phyloP scores from a whole-genome alignment of 2,329 filamentous ascomycete genomes.

The Stemphylium beticola region DNA sequence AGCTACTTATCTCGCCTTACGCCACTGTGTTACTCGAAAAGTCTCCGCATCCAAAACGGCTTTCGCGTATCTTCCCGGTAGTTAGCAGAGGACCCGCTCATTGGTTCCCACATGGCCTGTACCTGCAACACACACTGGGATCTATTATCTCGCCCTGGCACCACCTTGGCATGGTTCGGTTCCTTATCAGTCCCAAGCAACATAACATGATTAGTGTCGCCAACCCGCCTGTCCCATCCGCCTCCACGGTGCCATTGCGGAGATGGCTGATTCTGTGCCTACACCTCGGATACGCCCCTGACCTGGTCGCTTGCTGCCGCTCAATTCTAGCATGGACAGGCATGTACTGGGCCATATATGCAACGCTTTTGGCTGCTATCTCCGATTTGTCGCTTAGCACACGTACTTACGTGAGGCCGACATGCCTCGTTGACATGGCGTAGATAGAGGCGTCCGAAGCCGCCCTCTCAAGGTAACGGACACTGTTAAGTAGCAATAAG shows the following conservation, averaged over 20 bases:
- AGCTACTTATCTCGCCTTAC: constrained; percentile 18
- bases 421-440: constrained; percentile 1
- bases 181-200: constrained; percentile 19
- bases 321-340: neutral
- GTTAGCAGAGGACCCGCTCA: constrained; percentile 6
- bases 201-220: constrained; percentile 11
- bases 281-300: neutral
- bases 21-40: constrained; percentile 15
- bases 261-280: constrained; percentile 1
- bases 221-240: constrained; percentile 6
- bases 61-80: constrained; percentile 15
- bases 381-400: constrained; percentile 23
- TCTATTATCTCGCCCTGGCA: constrained; percentile 9
- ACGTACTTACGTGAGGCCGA: constrained; percentile 17
- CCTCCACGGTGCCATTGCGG: constrained; percentile 10
- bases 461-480: neutral
- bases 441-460: constrained; percentile 18
- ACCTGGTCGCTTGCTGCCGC: neutral
- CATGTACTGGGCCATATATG: neutral
- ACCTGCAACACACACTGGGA: constrained; percentile 14
- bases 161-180: neutral
- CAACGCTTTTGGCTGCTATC: constrained; percentile 11
- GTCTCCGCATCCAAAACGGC: constrained; percentile 5
- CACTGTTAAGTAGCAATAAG: neutral
- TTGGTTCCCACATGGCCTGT: constrained; percentile 13